A percentile compares a stretch with the other conserved stretches of the same genome.
phyloP scores from a whole-genome alignment of 2,329 filamentous ascomycete genomes.

The Fusarium sp. region DNA sequence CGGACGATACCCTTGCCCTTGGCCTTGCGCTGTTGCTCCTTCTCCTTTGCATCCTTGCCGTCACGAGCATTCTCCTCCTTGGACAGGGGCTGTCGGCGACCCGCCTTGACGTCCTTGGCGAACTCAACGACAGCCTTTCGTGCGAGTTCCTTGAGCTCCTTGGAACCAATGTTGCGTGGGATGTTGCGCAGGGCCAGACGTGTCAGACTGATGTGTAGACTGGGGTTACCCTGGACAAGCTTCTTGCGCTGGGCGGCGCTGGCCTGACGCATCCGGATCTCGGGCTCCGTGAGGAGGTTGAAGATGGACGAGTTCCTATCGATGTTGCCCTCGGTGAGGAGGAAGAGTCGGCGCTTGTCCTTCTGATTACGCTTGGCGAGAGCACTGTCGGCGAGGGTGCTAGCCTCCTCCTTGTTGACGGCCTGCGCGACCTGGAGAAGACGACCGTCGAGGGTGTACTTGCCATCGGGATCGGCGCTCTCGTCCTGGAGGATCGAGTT shows the following conservation, averaged over 20 bases:
- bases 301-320: conserved; percentile 82
- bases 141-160: conserved; percentile 90
- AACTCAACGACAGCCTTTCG: conserved; percentile 95
- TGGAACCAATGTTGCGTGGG: conserved; percentile 83
- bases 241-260: conserved; percentile 89
- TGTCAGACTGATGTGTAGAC: conserved; percentile 87
- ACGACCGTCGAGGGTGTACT: conserved; percentile 91
- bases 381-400: conserved; percentile 77
- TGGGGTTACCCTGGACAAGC: conserved; percentile 91
- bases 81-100: conserved; percentile 81
- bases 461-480: conserved; percentile 81
- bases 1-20: conserved; percentile 89
- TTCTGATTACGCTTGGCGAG: conserved; percentile 74
- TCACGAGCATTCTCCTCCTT: conserved; percentile 88
- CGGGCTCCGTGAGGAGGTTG: conserved; percentile 78
- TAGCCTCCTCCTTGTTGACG: conserved; percentile 85
- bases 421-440: conserved; percentile 87
- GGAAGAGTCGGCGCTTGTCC: conserved; percentile 90
- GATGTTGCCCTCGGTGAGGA: conserved; percentile 89
- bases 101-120: conserved; percentile 86
- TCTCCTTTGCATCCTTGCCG: conserved; percentile 81
- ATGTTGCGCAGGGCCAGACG: conserved; percentile 93
- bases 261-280: conserved; percentile 88
- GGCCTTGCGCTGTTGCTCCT: conserved; percentile 81
- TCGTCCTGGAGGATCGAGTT: conserved; percentile 92